Percentiles rank a stretch among this genome's conserved stretches.
Evolutionary conservation across 179 eudicot genomes (phyloP).

Genomic region (Nepenthes alata): DNA sequence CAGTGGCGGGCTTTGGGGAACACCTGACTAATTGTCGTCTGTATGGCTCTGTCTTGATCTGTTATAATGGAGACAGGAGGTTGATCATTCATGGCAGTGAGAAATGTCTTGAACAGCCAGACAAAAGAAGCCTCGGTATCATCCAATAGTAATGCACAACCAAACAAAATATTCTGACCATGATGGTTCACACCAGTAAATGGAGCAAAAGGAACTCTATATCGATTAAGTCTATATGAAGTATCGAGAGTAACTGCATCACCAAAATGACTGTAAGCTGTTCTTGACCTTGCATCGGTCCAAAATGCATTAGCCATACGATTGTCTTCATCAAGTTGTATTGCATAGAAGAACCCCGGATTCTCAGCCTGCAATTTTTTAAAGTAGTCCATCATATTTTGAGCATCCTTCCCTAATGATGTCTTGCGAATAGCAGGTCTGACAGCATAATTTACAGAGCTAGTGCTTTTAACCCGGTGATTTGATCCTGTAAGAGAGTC

Average conservation of each 20-base stretch:
- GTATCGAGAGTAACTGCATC: slow-evolving; percentile 67
- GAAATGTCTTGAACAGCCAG: slow-evolving; percentile 76
- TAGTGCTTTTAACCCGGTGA: slow-evolving; percentile 28
- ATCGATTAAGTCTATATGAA: slow-evolving; percentile 47
- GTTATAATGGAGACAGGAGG: slow-evolving; percentile 61
- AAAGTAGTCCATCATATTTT: slow-evolving; percentile 75
- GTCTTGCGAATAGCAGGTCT: slow-evolving; percentile 29
- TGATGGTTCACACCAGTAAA: slow-evolving; percentile 85
- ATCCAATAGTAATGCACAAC: slow-evolving; percentile 74
- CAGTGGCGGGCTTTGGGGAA: slow-evolving; percentile 64
- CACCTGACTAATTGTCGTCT: slow-evolving; percentile 49
- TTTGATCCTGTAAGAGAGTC: slow-evolving; percentile 28
- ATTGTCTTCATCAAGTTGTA: slow-evolving; percentile 77
- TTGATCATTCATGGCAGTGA: slow-evolving; percentile 69
- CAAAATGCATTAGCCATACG: slow-evolving; percentile 76
- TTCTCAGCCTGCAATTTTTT: slow-evolving; percentile 87
- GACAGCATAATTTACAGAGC: slow-evolving; percentile 20
- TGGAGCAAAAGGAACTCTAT: slow-evolving; percentile 68
- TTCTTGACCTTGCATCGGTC: slow-evolving; percentile 84
- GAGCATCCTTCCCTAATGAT: slow-evolving; percentile 75
- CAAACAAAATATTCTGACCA: slow-evolving; percentile 64
- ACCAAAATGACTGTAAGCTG: slow-evolving; percentile 67
- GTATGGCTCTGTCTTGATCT: slow-evolving; percentile 48
- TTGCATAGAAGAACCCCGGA: slow-evolving; percentile 83
- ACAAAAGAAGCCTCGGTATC: slow-evolving; percentile 79